Evolutionary conservation across 1,284 basidiomycete genomes (phyloP).

Genomic region (Ceratobasidium sp.): DNA sequence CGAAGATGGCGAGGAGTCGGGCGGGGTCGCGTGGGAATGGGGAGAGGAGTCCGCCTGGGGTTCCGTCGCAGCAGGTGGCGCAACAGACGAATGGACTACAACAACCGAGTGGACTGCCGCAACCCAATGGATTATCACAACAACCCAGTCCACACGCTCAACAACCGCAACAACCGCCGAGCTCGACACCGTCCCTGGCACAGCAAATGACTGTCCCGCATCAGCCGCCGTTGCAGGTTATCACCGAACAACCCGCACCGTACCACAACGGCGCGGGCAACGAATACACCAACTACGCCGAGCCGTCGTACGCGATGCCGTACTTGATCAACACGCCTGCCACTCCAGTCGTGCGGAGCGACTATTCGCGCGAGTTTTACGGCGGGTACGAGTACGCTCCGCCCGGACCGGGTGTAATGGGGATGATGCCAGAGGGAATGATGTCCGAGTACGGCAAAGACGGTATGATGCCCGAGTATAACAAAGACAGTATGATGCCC

Average conservation of each 20-base stretch:
- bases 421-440: slow-evolving; percentile 20
- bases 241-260: slow-evolving; percentile 18
- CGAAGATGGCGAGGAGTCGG: slow-evolving; percentile 11
- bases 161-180: background rate
- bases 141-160: background rate
- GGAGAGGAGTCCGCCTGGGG: slow-evolving; percentile 22
- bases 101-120: background rate
- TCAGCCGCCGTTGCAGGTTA: slow-evolving; percentile 20
- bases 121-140: background rate
- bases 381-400: slow-evolving; percentile 23
- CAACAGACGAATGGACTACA: background rate
- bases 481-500: background rate
- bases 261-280: background rate
- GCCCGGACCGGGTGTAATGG: no score
- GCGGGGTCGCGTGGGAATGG: slow-evolving; percentile 23
- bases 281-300: slow-evolving; percentile 17
- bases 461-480: no score
- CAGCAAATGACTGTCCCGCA: slow-evolving; percentile 14
- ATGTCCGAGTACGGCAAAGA: slow-evolving; percentile 5
- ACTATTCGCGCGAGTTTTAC: slow-evolving; percentile 31
- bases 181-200: background rate
- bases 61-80: slow-evolving; percentile 11
- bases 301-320: slow-evolving; percentile 7
- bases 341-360: slow-evolving; percentile 1
- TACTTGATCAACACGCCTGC: slow-evolving; percentile 4